Conservation (phyloP, 2,329 filamentous ascomycete genomes). For the Acrodontium crateriforme region DNA sequence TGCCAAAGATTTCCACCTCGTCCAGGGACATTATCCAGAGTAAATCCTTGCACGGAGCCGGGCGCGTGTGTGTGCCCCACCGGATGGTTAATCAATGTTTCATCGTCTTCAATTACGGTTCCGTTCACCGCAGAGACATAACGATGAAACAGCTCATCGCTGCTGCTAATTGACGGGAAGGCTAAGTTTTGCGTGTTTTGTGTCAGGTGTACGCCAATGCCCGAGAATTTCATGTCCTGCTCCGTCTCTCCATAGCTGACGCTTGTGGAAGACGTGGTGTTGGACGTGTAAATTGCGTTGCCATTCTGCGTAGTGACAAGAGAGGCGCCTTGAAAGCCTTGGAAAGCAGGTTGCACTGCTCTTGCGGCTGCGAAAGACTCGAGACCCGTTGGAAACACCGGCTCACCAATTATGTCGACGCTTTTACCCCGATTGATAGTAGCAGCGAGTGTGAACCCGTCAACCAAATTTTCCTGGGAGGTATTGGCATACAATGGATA, state of each 20-base stretch:
- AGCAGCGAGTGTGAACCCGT: slow-evolving; percentile 35
- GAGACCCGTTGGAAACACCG: slow-evolving; percentile 46
- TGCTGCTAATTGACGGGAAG: slow-evolving; percentile 9
- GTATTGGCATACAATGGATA: slow-evolving; percentile 46
- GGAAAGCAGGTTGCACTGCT: slow-evolving; percentile 1
- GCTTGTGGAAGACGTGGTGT: slow-evolving; percentile 32
- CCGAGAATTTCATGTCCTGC: slow-evolving; percentile 44
- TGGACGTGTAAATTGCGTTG: slow-evolving; percentile 40
- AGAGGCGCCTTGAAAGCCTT: slow-evolving; percentile 24
- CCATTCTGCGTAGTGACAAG: slow-evolving; percentile 44
- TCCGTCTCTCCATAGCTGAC: slow-evolving; percentile 42
- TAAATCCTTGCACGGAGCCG: neutral
- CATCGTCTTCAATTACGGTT: slow-evolving; percentile 36
- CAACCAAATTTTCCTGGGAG: slow-evolving; percentile 26
- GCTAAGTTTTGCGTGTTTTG: slow-evolving; percentile 2
- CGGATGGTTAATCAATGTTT: slow-evolving; percentile 18
- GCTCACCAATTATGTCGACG: slow-evolving; percentile 30
- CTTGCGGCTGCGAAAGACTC: slow-evolving; percentile 37
- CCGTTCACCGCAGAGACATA: slow-evolving; percentile 43
- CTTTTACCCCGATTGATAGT: slow-evolving; percentile 37
- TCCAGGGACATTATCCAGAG: slow-evolving; percentile 6
- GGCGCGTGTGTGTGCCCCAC: neutral
- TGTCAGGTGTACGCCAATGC: slow-evolving; percentile 19
- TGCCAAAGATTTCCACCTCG: slow-evolving; percentile 5
- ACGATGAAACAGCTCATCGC: slow-evolving; percentile 41